phyloP scores from a whole-genome alignment of 1,139 yeast species.

The Candida dubliniensis region DNA sequence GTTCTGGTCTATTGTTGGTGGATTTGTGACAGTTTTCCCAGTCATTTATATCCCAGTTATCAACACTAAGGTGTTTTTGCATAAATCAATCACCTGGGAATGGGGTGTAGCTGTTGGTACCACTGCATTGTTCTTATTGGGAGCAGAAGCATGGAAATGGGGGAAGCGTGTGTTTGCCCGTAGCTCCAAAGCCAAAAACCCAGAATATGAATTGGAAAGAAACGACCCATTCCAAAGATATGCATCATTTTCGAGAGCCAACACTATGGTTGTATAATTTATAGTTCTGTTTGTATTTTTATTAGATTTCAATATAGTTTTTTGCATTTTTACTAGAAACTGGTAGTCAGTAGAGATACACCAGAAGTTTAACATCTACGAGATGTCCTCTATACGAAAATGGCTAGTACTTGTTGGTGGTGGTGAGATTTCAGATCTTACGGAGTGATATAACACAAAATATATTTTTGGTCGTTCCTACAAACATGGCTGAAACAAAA shows the following conservation, averaged over 20 bases:
- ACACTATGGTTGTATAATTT: constrained; percentile 28
- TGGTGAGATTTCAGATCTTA: no score
- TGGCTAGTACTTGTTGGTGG: no score
- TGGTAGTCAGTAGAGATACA: no score
- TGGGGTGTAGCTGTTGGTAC: constrained; percentile 81
- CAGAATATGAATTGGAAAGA: constrained; percentile 67
- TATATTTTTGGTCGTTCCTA: no score
- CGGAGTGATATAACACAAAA: no score
- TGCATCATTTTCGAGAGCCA: constrained; percentile 55
- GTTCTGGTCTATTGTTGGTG: constrained; percentile 80
- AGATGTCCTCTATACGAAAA: no score
- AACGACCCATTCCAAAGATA: constrained; percentile 49
- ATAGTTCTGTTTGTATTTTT: no score
- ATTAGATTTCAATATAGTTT: no score
- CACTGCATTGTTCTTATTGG: constrained; percentile 55
- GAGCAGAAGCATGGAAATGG: constrained; percentile 69
- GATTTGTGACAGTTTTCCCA: constrained; percentile 75
- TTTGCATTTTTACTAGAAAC: no score
- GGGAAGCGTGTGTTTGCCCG: constrained; percentile 59
- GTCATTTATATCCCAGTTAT: constrained; percentile 87
- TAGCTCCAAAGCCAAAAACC: constrained; percentile 48
- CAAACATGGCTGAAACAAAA: no score
- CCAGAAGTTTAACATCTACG: no score
- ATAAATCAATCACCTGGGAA: constrained; percentile 73
- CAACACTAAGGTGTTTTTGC: constrained; percentile 74